phyloP scores from a whole-genome alignment of 208 protist genomes.

The Herpetomonas muscarum region DNA sequence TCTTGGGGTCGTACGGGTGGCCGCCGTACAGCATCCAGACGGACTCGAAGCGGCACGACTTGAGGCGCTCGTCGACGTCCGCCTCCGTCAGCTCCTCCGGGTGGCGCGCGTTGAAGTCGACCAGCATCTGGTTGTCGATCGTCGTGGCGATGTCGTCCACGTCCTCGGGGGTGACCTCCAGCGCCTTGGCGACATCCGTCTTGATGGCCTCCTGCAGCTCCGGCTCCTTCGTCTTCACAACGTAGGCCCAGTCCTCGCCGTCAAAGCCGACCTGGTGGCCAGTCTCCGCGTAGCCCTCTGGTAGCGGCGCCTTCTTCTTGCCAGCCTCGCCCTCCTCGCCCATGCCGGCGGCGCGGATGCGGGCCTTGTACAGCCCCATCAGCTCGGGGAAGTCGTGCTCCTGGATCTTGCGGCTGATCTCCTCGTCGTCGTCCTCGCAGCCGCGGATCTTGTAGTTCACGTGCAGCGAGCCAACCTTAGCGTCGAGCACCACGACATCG shows the following conservation, averaged over 20 bases:
- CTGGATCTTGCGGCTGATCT: slow-evolving; percentile 11
- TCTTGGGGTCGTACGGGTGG: slow-evolving; percentile 26
- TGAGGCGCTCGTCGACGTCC: slow-evolving; percentile 32
- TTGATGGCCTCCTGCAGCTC: neutral
- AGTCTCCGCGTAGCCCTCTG: slow-evolving; percentile 11
- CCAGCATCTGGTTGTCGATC: slow-evolving; percentile 26
- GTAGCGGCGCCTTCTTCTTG: slow-evolving; percentile 5
- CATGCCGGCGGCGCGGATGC: neutral
- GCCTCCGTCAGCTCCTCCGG: slow-evolving; percentile 22
- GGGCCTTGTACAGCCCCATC: slow-evolving; percentile 20
- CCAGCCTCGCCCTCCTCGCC: slow-evolving; percentile 1
- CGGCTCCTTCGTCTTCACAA: slow-evolving; percentile 22
- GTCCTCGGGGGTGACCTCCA: slow-evolving; percentile 29
- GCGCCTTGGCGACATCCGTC: slow-evolving; percentile 3
- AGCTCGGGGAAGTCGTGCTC: slow-evolving; percentile 24
- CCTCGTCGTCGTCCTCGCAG: slow-evolving; percentile 9
- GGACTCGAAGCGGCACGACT: slow-evolving; percentile 26
- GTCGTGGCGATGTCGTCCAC: slow-evolving; percentile 19
- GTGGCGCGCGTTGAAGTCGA: slow-evolving; percentile 50
- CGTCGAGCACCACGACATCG: slow-evolving; percentile 19
- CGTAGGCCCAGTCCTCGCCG: slow-evolving; percentile 62
- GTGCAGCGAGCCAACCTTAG: slow-evolving; percentile 4
- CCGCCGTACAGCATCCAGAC: slow-evolving; percentile 58
- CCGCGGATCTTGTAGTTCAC: slow-evolving; percentile 19
- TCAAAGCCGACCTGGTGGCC: slow-evolving; percentile 34